These are phyloP conservation scores for Suhomyces emberorum DNA, from an alignment of 805 yeast genomes.

Conservation along the genomic window DNA sequence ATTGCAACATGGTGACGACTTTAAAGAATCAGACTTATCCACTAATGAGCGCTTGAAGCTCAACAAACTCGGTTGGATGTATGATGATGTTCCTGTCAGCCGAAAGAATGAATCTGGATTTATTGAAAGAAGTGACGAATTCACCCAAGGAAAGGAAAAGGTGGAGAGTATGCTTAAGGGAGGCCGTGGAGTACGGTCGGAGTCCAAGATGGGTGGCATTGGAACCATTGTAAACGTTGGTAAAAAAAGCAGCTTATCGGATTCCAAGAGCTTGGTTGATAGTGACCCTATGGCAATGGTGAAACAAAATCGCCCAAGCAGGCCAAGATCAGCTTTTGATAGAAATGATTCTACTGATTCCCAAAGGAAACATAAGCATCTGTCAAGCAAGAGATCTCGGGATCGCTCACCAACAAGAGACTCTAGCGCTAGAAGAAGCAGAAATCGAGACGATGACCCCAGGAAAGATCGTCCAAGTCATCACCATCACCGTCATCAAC, in stretches of 20 bases:
- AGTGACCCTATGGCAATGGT: background rate
- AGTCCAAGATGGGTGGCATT: constrained; percentile 1
- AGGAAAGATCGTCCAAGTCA: too few relatives aligned
- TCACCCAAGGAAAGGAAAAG: constrained; percentile 29
- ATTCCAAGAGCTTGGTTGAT: constrained; percentile 16
- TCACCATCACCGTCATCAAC: too few relatives aligned
- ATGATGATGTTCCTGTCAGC: constrained; percentile 47
- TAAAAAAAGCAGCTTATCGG: constrained; percentile 19
- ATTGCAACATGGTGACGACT: constrained; percentile 42
- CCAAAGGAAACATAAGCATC: too few relatives aligned
- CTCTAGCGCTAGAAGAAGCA: too few relatives aligned
- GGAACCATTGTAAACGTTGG: constrained; percentile 3
- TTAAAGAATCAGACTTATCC: constrained; percentile 19
- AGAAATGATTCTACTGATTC: too few relatives aligned
- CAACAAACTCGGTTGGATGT: constrained; percentile 82
- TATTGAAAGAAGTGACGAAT: constrained; percentile 31
- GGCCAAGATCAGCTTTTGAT: too few relatives aligned
- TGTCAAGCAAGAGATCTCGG: too few relatives aligned
- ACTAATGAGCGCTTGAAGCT: constrained; percentile 29
- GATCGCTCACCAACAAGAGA: too few relatives aligned
- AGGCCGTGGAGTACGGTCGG: constrained; percentile 16
- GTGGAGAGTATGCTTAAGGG: constrained; percentile 58
- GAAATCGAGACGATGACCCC: too few relatives aligned
- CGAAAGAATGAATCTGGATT: constrained; percentile 34
- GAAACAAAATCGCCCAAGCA: too few relatives aligned